Conservation (phyloP, 257 asterid genomes). For the Salvia hispanica region DNA sequence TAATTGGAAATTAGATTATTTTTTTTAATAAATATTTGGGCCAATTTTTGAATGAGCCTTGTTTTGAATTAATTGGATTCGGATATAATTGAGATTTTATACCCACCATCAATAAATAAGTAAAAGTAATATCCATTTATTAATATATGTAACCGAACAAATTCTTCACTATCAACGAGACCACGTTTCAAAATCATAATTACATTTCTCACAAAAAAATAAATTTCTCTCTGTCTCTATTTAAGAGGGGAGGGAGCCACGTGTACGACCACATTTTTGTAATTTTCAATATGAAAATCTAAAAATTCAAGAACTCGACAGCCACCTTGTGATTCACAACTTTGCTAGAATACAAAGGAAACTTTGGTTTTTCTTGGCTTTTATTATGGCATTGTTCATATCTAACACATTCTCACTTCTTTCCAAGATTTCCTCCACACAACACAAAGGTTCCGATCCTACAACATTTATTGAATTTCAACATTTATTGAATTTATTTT, state of each 20-base stretch:
- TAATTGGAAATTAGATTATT: too few species aligned
- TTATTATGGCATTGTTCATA: background rate
- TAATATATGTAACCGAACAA: too few species aligned
- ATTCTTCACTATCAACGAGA: too few species aligned
- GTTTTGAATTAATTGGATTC: too few species aligned
- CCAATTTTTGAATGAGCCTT: too few species aligned
- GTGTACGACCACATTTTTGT: background rate
- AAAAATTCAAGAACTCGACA: background rate
- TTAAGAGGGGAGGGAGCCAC: background rate
- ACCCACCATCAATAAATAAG: too few species aligned
- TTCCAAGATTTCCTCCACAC: background rate
- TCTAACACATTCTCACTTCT: too few species aligned
- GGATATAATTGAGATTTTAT: too few species aligned
- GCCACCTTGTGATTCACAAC: background rate
- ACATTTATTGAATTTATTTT: background rate
- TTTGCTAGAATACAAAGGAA: background rate
- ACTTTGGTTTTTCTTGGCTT: background rate
- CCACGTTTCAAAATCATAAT: background rate
- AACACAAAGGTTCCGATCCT: background rate
- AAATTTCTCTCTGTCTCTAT: background rate
- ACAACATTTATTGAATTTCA: background rate
- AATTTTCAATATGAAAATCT: background rate
- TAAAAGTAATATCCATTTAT: too few species aligned
- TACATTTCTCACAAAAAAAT: background rate
- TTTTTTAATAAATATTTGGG: too few species aligned